Evolutionary conservation across 176 grass and related monocot species (phyloP).

Genomic region (Puccinellia tenuiflora): DNA sequence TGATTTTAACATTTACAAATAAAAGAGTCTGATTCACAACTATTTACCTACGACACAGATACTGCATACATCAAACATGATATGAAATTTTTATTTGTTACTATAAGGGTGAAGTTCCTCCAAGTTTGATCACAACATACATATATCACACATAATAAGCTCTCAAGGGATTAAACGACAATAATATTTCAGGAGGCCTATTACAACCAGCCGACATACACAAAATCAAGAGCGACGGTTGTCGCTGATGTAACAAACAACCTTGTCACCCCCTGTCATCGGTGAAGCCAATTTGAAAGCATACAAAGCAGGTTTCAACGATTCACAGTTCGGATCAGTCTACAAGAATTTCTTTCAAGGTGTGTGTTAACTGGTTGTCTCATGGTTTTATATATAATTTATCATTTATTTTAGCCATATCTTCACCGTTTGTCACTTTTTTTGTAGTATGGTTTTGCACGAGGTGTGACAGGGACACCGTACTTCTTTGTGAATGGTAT

Average conservation of each 20-base stretch:
- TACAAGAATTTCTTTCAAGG: conserved; percentile 90
- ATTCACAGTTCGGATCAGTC: conserved; percentile 51
- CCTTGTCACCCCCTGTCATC: conserved; percentile 34
- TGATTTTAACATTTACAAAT: too few species aligned
- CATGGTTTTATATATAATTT: too few species aligned
- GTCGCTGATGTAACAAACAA: conserved; percentile 41
- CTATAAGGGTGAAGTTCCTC: neutral
- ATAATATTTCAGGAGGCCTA: conserved; percentile 58
- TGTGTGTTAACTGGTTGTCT: conserved; percentile 23
- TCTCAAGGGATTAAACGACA: neutral
- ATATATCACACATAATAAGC: neutral
- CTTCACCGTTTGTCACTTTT: rapidly evolving
- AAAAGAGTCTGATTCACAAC: too few species aligned
- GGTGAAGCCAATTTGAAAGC: conserved; percentile 41
- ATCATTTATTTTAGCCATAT: too few species aligned
- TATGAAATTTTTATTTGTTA: neutral
- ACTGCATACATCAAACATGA: neutral
- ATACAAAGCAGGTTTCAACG: conserved; percentile 58
- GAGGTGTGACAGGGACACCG: conserved; percentile 76
- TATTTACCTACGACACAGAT: too few species aligned
- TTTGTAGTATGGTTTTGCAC: conserved; percentile 71
- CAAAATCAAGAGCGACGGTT: conserved; percentile 43
- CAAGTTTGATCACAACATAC: neutral
- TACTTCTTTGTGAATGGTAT: conserved; percentile 95
- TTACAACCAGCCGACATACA: conserved; percentile 75